phyloP scores from a whole-genome alignment of 768 basidiomycete species.

The Naganishia vaughanmartiniae region DNA sequence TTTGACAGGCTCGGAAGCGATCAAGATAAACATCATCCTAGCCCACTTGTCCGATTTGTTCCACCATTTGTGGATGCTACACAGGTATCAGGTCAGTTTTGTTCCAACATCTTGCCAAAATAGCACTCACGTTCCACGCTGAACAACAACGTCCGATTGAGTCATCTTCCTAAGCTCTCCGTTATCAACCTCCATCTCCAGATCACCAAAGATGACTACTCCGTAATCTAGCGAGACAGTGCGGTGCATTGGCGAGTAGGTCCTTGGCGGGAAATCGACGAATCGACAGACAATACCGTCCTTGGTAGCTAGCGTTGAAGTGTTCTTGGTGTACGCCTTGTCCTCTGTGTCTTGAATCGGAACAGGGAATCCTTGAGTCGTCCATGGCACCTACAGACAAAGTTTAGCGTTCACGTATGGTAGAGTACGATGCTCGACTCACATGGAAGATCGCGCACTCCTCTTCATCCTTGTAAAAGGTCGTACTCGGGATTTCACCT shows the following conservation, averaged over 20 bases:
- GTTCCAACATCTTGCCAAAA: background rate
- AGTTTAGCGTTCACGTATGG: background rate
- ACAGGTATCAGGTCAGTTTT: background rate
- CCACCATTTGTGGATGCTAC: constrained; percentile 27
- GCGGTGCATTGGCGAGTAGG: constrained; percentile 27
- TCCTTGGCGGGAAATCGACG: constrained; percentile 30
- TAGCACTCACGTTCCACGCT: constrained; percentile 32
- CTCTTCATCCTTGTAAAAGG: constrained; percentile 17
- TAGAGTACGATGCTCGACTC: background rate
- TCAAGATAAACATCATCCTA: constrained; percentile 30
- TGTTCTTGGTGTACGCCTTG: constrained; percentile 13
- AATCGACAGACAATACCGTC: constrained; percentile 28
- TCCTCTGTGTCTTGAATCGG: constrained; percentile 15
- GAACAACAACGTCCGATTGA: constrained; percentile 23
- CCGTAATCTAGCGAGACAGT: constrained; percentile 27
- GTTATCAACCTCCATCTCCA: constrained; percentile 28
- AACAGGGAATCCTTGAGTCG: constrained; percentile 25
- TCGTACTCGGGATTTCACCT: constrained; percentile 18
- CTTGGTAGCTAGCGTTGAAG: constrained; percentile 1
- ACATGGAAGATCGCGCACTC: constrained; percentile 26
- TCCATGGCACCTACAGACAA: constrained; percentile 28
- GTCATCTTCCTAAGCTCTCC: constrained; percentile 23
- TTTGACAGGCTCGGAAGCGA: constrained; percentile 25
- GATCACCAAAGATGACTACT: constrained; percentile 28
- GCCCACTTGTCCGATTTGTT: constrained; percentile 28